phyloP scores from a whole-genome alignment of 1,284 basidiomycete species.

The Boletus sp. region DNA sequence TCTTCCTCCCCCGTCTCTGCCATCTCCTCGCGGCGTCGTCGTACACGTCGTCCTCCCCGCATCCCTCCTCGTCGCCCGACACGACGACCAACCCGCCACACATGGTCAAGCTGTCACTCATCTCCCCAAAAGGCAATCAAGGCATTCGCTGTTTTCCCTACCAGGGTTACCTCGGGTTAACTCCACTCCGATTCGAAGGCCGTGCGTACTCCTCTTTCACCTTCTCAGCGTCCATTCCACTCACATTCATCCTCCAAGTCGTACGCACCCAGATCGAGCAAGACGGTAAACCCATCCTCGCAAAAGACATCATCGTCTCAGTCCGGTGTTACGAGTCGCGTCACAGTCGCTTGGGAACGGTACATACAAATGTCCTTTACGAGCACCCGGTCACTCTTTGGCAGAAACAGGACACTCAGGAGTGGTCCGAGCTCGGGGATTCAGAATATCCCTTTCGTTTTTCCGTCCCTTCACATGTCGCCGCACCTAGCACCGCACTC shows the following conservation, averaged over 20 bases:
- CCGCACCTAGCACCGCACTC: constrained; percentile 62
- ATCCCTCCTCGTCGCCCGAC: constrained; percentile 28
- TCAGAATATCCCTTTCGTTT: constrained; percentile 68
- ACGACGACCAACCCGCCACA: constrained; percentile 19
- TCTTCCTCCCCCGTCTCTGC: constrained; percentile 11
- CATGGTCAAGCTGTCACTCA: constrained; percentile 64
- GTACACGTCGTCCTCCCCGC: constrained; percentile 25
- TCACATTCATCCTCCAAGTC: constrained; percentile 36
- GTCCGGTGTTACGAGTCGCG: constrained; percentile 78
- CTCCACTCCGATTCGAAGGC: constrained; percentile 74
- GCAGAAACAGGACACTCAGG: constrained; percentile 54
- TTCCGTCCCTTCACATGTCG: constrained; percentile 55
- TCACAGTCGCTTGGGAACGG: constrained; percentile 51
- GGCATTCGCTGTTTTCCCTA: constrained; percentile 70
- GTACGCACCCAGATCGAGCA: constrained; percentile 68
- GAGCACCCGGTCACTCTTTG: constrained; percentile 64
- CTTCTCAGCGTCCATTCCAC: constrained; percentile 2
- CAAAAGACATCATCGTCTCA: constrained; percentile 60
- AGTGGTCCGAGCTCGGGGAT: constrained; percentile 58
- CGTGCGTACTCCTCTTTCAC: constrained; percentile 39
- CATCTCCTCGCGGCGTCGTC: constrained; percentile 19
- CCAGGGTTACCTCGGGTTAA: constrained; percentile 74
- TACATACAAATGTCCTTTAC: constrained; percentile 60
- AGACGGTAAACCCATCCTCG: constrained; percentile 60
- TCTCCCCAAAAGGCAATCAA: constrained; percentile 61